Evolutionary conservation across 345 rosid species (phyloP), one percentile per base, ranked within the genome.

Genomic region (Gossypium ekmanianum): DNA sequence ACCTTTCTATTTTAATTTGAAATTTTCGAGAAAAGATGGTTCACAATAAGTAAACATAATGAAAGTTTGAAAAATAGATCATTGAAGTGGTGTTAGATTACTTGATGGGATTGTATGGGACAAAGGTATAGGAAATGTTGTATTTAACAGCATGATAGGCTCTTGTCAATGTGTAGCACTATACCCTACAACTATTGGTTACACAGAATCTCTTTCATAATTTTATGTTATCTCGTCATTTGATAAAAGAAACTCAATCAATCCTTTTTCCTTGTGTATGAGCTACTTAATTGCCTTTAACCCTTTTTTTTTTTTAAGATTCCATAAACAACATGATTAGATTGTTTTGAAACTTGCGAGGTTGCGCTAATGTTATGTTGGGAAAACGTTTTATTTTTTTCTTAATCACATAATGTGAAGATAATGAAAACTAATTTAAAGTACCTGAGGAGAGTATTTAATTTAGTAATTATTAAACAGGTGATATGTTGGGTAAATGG

Each of bases 21-120:
- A 57, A 10, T 0, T 57, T 57, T 3, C 11, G 8, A 3, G 29
- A 57, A 2, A 1, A 54, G n/a, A 17, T 54, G 58, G 4, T 7
- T 54, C 18, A 22, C 61, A 57, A 11, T 12, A 13, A 27, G 41
- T 59, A 7, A 61, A 26, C 9, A 7, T 18, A 18, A 57, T 20
- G 29, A 22, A 57, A 22, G 62, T 7, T 13, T n/a, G 7, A 61
- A 27, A 61, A 61, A 4, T 61, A 26, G 18, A 11, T 61, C 4
- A 62, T 62, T 7, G 26, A 34, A 7, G 67, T 29, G 43, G 11
- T 63, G n/a, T 16, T 29, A 34, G 48, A 63, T 63, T 39, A 17
- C 22, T 39, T 63, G 68, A 34, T 63, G 17, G 43, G 57, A 24
- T 47, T 48, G 57, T 68, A 48, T 68, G 71, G 71, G 71, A 67